Percentiles rank a stretch among this genome's conserved stretches.
phyloP scores from a whole-genome alignment of 345 rosid species.

The Populus tremula region DNA sequence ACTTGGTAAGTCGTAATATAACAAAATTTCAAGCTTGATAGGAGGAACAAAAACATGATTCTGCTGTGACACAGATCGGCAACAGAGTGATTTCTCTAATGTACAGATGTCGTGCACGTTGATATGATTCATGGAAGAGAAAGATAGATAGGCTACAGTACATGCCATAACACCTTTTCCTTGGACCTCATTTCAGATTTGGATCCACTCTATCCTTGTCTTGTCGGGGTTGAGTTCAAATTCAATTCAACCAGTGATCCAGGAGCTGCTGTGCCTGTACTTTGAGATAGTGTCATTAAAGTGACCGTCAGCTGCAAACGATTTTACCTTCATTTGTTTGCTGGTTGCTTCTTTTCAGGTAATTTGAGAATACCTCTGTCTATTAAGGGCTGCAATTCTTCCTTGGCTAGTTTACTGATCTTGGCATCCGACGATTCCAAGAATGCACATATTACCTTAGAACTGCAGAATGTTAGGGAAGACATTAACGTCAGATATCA shows the following conservation, averaged over 20 bases:
- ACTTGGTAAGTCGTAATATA: not conserved
- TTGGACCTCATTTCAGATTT: not conserved
- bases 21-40: not conserved
- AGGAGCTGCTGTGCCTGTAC: not conserved
- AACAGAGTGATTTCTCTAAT: not conserved
- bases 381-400: constrained; percentile 69
- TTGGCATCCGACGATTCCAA: constrained; percentile 54
- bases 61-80: not conserved
- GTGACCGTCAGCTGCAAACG: not conserved
- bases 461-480: constrained; percentile 46
- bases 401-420: constrained; percentile 45
- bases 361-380: constrained; percentile 56
- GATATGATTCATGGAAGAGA: not conserved
- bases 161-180: not conserved
- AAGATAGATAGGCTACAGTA: not conserved
- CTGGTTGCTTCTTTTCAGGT: constrained; percentile 34
- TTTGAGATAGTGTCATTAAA: not conserved
- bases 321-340: constrained; percentile 28
- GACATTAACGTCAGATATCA: constrained; percentile 2
- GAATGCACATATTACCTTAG: constrained; percentile 69
- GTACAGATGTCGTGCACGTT: not conserved
- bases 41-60: not conserved
- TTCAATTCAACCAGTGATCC: not conserved
- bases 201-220: not conserved
- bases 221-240: not conserved